Percentiles rank a stretch among this genome's conserved stretches.
Evolutionary conservation across 1,139 yeast genomes (phyloP).

Genomic region (Waltiozyma sp.): DNA sequence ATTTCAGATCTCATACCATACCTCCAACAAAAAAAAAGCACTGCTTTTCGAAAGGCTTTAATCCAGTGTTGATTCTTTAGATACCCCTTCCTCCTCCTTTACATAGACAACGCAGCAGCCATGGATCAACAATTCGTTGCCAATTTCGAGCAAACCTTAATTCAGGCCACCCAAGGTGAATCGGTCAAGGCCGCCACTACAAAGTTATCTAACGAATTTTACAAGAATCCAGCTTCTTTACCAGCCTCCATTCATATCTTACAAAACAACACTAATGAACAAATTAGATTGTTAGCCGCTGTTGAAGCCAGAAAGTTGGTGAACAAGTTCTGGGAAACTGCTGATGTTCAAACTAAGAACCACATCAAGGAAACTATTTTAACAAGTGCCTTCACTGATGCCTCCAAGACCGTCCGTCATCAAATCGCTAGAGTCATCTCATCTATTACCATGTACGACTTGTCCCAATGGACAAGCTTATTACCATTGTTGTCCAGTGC

Average conservation of each 20-base stretch:
- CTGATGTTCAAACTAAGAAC: conserved; percentile 43
- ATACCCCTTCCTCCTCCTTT: background rate
- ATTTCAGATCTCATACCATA: too few relatives aligned
- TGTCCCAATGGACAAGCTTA: conserved; percentile 69
- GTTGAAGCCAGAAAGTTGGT: conserved; percentile 90
- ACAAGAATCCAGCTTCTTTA: conserved; percentile 57
- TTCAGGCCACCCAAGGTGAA: conserved; percentile 67
- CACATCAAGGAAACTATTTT: conserved; percentile 60
- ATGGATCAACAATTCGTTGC: conserved; percentile 67
- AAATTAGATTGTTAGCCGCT: conserved; percentile 75
- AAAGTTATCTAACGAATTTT: conserved; percentile 64
- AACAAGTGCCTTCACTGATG: conserved; percentile 55
- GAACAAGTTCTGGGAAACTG: conserved; percentile 56
- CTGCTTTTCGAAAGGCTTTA: background rate
- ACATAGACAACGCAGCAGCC: background rate
- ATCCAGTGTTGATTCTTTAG: background rate
- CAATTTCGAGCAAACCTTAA: conserved; percentile 68
- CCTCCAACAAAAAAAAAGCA: too few relatives aligned
- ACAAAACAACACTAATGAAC: conserved; percentile 51
- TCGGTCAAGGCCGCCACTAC: conserved; percentile 78
- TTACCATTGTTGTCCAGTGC: conserved; percentile 63
- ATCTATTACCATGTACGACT: conserved; percentile 70
- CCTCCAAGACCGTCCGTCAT: conserved; percentile 68
- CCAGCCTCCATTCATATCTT: conserved; percentile 78
- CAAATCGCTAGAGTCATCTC: conserved; percentile 84